Conservation (phyloP, 352 stramenopile species). For the Pythium rishiriense region DNA sequence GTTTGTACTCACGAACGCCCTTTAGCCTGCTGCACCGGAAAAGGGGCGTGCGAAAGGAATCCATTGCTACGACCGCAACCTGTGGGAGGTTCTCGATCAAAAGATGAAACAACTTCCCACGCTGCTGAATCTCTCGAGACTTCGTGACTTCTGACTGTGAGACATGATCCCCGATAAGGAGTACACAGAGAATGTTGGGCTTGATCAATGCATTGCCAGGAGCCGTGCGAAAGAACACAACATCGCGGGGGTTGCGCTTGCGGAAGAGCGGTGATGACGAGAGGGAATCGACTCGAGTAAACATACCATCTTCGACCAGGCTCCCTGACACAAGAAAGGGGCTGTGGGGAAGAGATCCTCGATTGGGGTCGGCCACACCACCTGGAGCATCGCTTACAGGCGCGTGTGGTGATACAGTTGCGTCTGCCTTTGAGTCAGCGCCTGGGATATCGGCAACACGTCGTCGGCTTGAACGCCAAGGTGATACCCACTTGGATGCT, state of each 20-base stretch:
- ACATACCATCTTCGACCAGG: conserved; percentile 37
- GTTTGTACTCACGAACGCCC: conserved; percentile 56
- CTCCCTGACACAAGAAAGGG: conserved; percentile 16
- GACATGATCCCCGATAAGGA: conserved; percentile 68
- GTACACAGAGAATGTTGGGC: conserved; percentile 53
- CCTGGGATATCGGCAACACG: conserved; percentile 9
- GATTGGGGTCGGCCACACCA: background rate
- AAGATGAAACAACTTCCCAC: conserved; percentile 71
- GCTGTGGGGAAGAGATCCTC: background rate
- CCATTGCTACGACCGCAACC: conserved; percentile 61
- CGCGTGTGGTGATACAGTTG: conserved; percentile 17
- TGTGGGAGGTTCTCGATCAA: conserved; percentile 69
- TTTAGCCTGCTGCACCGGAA: conserved; percentile 65
- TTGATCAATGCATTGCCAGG: conserved; percentile 63
- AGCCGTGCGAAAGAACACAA: conserved; percentile 69
- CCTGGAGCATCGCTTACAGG: background rate
- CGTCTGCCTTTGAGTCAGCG: background rate
- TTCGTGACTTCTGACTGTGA: conserved; percentile 44
- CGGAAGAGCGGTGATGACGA: conserved; percentile 50
- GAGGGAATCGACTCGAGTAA: conserved; percentile 53
- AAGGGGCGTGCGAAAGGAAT: conserved; percentile 67
- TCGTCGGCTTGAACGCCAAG: conserved; percentile 8
- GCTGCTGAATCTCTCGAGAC: conserved; percentile 52
- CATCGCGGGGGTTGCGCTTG: conserved; percentile 57
- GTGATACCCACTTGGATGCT: conserved; percentile 24